Percentiles rank a stretch among this genome's conserved stretches.
phyloP scores from a whole-genome alignment of 257 asterid genomes.

The Paraleonurus japonicus region DNA sequence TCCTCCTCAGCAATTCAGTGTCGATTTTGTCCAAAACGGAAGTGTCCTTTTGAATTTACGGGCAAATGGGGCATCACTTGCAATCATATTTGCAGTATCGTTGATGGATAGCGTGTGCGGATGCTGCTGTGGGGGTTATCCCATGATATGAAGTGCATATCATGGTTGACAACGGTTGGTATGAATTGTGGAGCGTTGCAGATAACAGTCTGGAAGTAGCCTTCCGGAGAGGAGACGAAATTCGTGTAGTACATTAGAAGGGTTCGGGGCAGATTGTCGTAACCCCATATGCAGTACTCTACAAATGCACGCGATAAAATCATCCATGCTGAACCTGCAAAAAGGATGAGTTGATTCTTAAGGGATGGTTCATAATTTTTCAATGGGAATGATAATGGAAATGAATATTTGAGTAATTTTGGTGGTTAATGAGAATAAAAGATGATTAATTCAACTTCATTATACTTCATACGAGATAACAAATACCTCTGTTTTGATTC shows the following conservation, averaged over 20 bases:
- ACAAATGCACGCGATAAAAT: conserved; percentile 77
- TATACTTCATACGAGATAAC: no score
- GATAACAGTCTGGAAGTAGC: conserved; percentile 85
- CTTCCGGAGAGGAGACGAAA: conserved; percentile 92
- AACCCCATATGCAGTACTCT: conserved; percentile 90
- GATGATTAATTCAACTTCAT: no score
- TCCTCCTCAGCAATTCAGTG: conserved; percentile 51
- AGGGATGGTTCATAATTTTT: no score
- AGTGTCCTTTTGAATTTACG: conserved; percentile 71
- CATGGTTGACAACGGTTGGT: conserved; percentile 82
- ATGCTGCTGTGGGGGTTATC: conserved; percentile 90
- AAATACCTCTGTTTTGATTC: no score
- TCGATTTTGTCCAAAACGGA: conserved; percentile 71
- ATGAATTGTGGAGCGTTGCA: conserved; percentile 86
- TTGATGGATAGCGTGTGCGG: conserved; percentile 65
- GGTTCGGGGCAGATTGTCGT: conserved; percentile 95
- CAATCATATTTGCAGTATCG: conserved; percentile 60
- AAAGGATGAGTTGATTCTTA: background rate
- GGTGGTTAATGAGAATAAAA: no score
- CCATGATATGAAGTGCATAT: conserved; percentile 95
- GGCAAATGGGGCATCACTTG: conserved; percentile 83
- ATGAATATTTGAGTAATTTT: no score
- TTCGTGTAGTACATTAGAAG: conserved; percentile 94
- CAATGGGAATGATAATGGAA: background rate
- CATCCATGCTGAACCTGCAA: conserved; percentile 98